Evolutionary conservation across 2,329 filamentous ascomycete genomes (phyloP).

Genomic region (Cryoendolithus antarcticus): DNA sequence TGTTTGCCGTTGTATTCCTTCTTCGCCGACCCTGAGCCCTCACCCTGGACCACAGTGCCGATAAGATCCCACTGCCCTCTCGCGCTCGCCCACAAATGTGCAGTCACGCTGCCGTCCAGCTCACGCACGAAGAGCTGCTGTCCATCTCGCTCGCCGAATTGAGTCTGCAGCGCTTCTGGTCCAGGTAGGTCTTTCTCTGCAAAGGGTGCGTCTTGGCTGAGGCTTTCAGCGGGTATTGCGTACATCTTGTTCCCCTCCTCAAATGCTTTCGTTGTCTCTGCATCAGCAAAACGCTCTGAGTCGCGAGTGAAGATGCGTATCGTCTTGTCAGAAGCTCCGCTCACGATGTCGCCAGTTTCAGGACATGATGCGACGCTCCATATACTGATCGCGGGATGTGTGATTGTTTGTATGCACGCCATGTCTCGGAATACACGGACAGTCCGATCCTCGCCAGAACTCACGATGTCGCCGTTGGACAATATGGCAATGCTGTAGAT

Average conservation of each 20-base stretch:
- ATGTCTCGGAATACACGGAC: conserved; percentile 74
- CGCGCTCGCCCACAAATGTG: conserved; percentile 68
- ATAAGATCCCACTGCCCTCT: conserved; percentile 37
- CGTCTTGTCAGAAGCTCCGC: conserved; percentile 78
- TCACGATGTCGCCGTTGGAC: conserved; percentile 77
- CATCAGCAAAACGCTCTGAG: conserved; percentile 55
- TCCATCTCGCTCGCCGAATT: conserved; percentile 86
- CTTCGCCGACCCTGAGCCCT: conserved; percentile 62
- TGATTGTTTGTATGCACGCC: conserved; percentile 87
- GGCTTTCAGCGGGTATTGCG: conserved; percentile 43
- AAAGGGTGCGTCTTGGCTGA: conserved; percentile 50
- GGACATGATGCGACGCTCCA: conserved; percentile 80
- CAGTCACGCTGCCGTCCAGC: conserved; percentile 66
- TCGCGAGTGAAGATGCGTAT: conserved; percentile 74
- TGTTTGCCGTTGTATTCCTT: conserved; percentile 68
- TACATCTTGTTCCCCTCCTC: conserved; percentile 48
- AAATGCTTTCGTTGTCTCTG: conserved; percentile 55
- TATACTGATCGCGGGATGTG: conserved; percentile 90
- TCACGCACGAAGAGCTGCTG: conserved; percentile 89
- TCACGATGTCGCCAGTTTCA: conserved; percentile 83
- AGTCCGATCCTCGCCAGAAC: conserved; percentile 88
- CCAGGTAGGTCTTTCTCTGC: conserved; percentile 89
- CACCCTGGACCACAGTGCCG: conserved; percentile 84
- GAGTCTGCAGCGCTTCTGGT: conserved; percentile 70
- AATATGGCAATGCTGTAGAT: conserved; percentile 75